These are phyloP conservation scores for Drechslerella dactyloides DNA, from an alignment of 2,329 filamentous ascomycete genomes.

Conservation along the genomic window DNA sequence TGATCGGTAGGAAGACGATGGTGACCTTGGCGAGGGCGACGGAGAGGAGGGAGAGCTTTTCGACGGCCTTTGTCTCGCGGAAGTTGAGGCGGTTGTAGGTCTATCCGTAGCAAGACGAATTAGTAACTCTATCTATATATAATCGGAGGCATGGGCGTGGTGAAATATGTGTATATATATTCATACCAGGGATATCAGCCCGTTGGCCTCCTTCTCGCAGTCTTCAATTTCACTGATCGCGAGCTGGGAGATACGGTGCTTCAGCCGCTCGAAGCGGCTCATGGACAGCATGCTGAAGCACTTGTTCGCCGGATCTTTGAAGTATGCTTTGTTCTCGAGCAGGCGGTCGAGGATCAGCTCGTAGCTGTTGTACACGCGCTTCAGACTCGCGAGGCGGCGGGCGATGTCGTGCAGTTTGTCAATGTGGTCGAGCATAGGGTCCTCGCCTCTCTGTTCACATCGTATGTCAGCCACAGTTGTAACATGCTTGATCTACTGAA, in stretches of 20 bases:
- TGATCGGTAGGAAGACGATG: slow-evolving; percentile 63
- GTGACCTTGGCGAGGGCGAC: slow-evolving; percentile 64
- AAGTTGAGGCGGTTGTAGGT: slow-evolving; percentile 65
- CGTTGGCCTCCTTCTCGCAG: slow-evolving; percentile 65
- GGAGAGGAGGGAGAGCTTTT: slow-evolving; percentile 62
- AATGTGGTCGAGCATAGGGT: slow-evolving; percentile 61
- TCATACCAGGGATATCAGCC: slow-evolving; percentile 58
- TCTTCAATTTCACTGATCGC: slow-evolving; percentile 70
- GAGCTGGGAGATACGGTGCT: slow-evolving; percentile 68
- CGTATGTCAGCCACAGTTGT: slow-evolving; percentile 53
- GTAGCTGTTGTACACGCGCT: slow-evolving; percentile 69
- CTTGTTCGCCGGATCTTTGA: slow-evolving; percentile 61
- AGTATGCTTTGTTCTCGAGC: slow-evolving; percentile 60
- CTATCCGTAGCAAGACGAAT: slow-evolving; percentile 36
- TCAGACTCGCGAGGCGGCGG: slow-evolving; percentile 67
- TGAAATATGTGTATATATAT: neutral
- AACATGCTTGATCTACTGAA: neutral
- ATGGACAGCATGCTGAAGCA: slow-evolving; percentile 60
- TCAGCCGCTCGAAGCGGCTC: slow-evolving; percentile 67
- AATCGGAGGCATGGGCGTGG: neutral
- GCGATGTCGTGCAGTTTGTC: slow-evolving; percentile 67
- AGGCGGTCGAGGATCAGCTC: slow-evolving; percentile 65
- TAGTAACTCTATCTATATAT: neutral
- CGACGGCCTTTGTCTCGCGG: slow-evolving; percentile 62
- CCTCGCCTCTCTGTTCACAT: slow-evolving; percentile 65